phyloP scores from a whole-genome alignment of 176 grass and related monocot species.

The Oryza officinalis region DNA sequence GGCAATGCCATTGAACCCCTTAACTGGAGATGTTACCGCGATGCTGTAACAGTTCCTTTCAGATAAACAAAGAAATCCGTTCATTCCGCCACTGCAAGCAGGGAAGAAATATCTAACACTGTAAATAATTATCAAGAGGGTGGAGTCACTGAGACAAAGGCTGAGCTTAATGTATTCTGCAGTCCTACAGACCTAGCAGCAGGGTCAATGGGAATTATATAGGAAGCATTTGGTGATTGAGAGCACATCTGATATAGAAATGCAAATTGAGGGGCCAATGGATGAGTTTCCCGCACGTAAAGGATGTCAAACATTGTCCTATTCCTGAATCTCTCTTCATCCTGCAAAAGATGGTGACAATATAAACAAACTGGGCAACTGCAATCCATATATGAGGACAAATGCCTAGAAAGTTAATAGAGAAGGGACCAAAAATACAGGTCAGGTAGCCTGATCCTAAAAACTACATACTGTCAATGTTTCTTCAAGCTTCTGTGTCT shows the following conservation, averaged over 20 bases:
- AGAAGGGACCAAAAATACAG: constrained; percentile 36
- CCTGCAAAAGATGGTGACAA: constrained; percentile 50
- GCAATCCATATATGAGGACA: background rate
- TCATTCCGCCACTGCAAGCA: constrained; percentile 78
- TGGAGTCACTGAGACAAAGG: constrained; percentile 11
- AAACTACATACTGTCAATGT: constrained; percentile 67
- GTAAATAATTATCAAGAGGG: constrained; percentile 25
- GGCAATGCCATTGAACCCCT: constrained; percentile 65
- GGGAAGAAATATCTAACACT: constrained; percentile 21
- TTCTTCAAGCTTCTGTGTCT: constrained; percentile 84
- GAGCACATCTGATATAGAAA: constrained; percentile 67
- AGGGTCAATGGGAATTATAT: constrained; percentile 67
- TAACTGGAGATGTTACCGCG: constrained; percentile 62
- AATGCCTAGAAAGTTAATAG: background rate
- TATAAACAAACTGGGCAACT: background rate
- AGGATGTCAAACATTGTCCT: constrained; percentile 82
- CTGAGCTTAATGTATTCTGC: constrained; percentile 32
- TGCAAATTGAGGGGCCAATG: constrained; percentile 60
- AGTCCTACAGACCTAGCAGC: constrained; percentile 65
- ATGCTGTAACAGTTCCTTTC: constrained; percentile 64
- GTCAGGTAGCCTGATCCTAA: constrained; percentile 30
- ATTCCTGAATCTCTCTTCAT: constrained; percentile 92
- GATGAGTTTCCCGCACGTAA: constrained; percentile 75
- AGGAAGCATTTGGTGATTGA: constrained; percentile 55
- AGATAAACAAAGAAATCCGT: constrained; percentile 90